These are phyloP conservation scores for Colletotrichum higginsianum DNA, from an alignment of 2,329 filamentous ascomycete species.

Conservation along the genomic window DNA sequence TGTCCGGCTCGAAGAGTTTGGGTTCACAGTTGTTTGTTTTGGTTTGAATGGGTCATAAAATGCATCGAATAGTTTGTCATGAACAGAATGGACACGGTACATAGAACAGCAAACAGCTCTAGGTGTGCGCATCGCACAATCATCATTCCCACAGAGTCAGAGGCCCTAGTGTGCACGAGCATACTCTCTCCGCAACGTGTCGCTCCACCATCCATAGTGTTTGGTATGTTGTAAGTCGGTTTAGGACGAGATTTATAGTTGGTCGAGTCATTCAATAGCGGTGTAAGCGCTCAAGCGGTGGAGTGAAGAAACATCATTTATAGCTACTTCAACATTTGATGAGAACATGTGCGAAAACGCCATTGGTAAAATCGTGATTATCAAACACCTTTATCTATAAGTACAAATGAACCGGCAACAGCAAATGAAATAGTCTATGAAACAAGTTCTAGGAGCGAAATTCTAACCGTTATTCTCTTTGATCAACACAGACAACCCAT, in stretches of 20 bases:
- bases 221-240: background rate
- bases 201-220: constrained; percentile 44
- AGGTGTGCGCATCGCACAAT: background rate
- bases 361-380: background rate
- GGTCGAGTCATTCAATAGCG: background rate
- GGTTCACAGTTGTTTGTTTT: no score
- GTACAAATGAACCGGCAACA: background rate
- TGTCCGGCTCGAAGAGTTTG: no score
- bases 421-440: background rate
- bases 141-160: background rate
- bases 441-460: background rate
- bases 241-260: background rate
- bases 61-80: no score
- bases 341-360: background rate
- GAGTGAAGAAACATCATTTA: background rate
- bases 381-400: background rate
- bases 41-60: no score
- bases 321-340: background rate
- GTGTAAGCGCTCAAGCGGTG: background rate
- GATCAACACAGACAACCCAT: background rate
- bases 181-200: constrained; percentile 47
- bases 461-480: background rate
- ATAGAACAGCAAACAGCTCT: no score
- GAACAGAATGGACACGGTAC: no score
- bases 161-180: constrained; percentile 14